Evolutionary conservation across 345 rosid species (phyloP).

Genomic region (Aquilaria malaccensis): DNA sequence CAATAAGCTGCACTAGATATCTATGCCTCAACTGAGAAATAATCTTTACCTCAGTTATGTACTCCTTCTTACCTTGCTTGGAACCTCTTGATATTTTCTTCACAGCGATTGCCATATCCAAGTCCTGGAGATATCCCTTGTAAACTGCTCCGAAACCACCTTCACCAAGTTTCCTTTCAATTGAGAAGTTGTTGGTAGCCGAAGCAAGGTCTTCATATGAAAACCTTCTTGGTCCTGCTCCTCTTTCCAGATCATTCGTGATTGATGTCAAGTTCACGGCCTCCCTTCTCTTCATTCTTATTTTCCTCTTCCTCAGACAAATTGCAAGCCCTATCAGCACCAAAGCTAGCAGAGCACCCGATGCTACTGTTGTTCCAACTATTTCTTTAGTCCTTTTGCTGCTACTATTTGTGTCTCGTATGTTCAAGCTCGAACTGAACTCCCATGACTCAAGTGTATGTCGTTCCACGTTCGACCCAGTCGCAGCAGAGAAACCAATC

Average conservation of each 20-base stretch:
- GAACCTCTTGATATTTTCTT: conserved; percentile 32
- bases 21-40: conserved; percentile 32
- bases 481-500: conserved; percentile 35
- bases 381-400: background rate
- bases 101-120: conserved; percentile 26
- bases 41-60: conserved; percentile 30
- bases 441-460: conserved; percentile 28
- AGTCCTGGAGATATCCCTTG: conserved; percentile 20
- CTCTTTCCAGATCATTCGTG: conserved; percentile 31
- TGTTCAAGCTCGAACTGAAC: conserved; percentile 28
- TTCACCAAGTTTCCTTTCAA: conserved; percentile 28
- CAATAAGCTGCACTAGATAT: conserved; percentile 35
- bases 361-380: conserved; percentile 15
- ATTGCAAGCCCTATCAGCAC: background rate
- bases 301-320: conserved; percentile 9
- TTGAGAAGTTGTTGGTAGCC: conserved; percentile 30
- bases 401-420: background rate
- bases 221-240: conserved; percentile 34
- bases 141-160: conserved; percentile 45
- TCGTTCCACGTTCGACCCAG: conserved; percentile 6
- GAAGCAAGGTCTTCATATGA: conserved; percentile 20
- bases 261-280: conserved; percentile 15
- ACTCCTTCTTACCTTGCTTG: conserved; percentile 30
- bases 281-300: background rate
- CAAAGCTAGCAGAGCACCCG: conserved; percentile 6